These are phyloP conservation scores for Dactylella cylindrospora DNA, from an alignment of 2,329 filamentous ascomycete genomes.

Conservation along the genomic window DNA sequence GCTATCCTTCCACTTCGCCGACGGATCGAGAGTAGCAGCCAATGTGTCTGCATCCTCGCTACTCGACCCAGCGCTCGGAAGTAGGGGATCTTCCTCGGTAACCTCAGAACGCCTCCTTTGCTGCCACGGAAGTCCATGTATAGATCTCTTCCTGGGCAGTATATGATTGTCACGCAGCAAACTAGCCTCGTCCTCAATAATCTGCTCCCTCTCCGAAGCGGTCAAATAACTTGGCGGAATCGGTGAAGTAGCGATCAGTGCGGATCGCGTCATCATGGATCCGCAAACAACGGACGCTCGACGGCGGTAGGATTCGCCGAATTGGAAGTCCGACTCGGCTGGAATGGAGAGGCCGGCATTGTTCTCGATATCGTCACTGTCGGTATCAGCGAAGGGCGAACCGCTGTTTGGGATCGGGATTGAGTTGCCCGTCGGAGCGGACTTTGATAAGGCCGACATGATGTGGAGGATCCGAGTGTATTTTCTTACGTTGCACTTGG, in stretches of 20 bases:
- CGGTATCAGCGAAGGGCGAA: constrained; percentile 28
- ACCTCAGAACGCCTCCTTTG: constrained; percentile 58
- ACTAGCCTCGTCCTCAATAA: constrained; percentile 62
- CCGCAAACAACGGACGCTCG: constrained; percentile 45
- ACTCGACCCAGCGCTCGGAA: constrained; percentile 22
- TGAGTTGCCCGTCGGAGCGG: constrained; percentile 25
- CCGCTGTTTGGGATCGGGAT: constrained; percentile 18
- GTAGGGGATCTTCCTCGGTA: constrained; percentile 52
- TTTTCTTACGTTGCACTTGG: too few relatives aligned
- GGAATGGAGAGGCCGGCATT: constrained; percentile 18
- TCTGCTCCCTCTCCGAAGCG: constrained; percentile 60
- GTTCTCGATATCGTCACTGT: constrained; percentile 32
- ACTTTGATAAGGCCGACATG: constrained; percentile 38
- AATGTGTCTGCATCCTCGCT: constrained; percentile 14
- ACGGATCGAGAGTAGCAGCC: constrained; percentile 53
- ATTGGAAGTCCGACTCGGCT: constrained; percentile 25
- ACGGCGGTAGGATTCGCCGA: constrained; percentile 38
- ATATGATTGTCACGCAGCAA: constrained; percentile 67
- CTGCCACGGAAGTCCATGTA: constrained; percentile 51
- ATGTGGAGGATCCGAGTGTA: too few relatives aligned
- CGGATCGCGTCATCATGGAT: constrained; percentile 45
- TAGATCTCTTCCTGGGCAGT: constrained; percentile 62
- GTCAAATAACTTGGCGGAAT: constrained; percentile 54
- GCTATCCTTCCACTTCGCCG: constrained; percentile 81
- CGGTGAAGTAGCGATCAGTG: constrained; percentile 43